phyloP scores from a whole-genome alignment of 129 eudicot species.

The Helichrysum umbraculigerum region DNA sequence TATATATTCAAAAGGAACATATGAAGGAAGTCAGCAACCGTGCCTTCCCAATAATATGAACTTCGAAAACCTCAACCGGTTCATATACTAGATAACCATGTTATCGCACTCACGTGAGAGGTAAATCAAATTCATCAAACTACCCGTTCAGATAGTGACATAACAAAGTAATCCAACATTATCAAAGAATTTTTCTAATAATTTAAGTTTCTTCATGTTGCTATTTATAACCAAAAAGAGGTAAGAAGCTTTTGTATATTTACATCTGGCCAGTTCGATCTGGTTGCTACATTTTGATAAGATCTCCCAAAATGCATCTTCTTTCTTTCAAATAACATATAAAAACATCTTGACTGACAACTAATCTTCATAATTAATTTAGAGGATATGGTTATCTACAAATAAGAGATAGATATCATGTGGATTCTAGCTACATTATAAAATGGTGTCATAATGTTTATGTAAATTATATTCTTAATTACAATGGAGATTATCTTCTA shows the following conservation, averaged over 20 bases:
- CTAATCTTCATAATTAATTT: background rate
- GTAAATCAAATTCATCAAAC: too few relatives aligned
- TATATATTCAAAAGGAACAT: too few relatives aligned
- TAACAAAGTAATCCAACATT: too few relatives aligned
- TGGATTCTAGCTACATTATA: background rate
- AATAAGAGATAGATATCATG: constrained; percentile 20
- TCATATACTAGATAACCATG: too few relatives aligned
- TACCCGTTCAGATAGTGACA: too few relatives aligned
- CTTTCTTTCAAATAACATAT: background rate
- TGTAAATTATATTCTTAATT: background rate
- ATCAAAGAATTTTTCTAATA: too few relatives aligned
- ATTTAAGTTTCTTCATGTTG: too few relatives aligned
- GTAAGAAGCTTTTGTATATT: background rate
- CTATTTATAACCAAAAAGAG: background rate
- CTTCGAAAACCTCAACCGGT: too few relatives aligned
- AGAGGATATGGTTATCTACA: constrained; percentile 2
- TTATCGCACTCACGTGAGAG: too few relatives aligned
- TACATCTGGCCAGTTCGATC: too few relatives aligned
- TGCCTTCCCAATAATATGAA: too few relatives aligned
- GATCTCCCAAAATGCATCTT: background rate
- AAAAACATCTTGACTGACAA: constrained; percentile 8
- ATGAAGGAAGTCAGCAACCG: too few relatives aligned
- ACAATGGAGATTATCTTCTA: constrained; percentile 16
- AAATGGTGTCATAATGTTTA: background rate
- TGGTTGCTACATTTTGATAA: background rate